Base-by-base conservation (phyloP, 495 filamentous ascomycete genomes). In the Clavariopsis aquatica region DNA sequence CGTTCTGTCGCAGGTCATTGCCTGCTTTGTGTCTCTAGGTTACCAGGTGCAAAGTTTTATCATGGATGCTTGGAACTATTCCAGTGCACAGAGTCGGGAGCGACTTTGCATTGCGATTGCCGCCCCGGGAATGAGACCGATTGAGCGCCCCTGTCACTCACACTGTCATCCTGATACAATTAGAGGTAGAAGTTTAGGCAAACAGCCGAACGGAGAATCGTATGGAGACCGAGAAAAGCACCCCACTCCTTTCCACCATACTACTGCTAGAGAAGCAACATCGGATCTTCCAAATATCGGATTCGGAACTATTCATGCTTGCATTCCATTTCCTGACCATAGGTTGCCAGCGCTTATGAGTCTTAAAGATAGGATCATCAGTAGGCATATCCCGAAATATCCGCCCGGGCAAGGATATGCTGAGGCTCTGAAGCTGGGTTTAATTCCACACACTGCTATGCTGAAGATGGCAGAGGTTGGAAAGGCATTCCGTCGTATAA, bases 11-110 rank as follows among this genome's bases (percentile, higher is more conserved):
- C 87, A 89, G 64, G 73, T 91, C 0, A 77, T 91, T 12, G 87
- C 86, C 62, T 80, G 84, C 7, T 73, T 93, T 3, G 85, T 92
- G 0, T 87, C 83, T 9, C 74, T 93, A 71, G 88, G 89, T 1
- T 93, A 92, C 63, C 89, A 93, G 69, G 77, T 83, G 0, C 81
- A 87, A 60, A 74, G 85, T 12, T 85, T 84, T 54, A 71, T 83
- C 10, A 72, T 87, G 7, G 87, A 92, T 70, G 81, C 88, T 0
- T 91, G 86, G 86, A 85, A 81, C 1, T 83, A 80, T 67, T 87
- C 88, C 17, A 81, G 82, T 15, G 74, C 84, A 0, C 89, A 92
- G 73, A 72, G 69, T 31, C 79, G 89, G 17, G 83, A 76, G 15
- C 79, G 90, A 17, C 70, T 92, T 0, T 89, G 92, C 66, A 78